Conservation (phyloP, 768 basidiomycete species). For the Myochromella boudieri region DNA sequence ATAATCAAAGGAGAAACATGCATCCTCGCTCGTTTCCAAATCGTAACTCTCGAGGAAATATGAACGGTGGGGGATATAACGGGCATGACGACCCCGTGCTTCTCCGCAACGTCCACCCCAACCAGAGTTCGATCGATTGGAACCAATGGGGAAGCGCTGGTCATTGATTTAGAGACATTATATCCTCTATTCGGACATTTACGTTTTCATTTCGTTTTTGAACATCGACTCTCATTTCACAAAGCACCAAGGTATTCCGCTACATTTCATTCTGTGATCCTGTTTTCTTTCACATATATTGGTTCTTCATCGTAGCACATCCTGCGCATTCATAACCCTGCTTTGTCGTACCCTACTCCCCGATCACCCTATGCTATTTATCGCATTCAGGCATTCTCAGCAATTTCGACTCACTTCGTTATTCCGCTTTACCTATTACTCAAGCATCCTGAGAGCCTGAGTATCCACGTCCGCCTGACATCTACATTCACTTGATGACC, state of each 20-base stretch:
- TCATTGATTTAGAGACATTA: slow-evolving; percentile 19
- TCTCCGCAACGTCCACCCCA: slow-evolving; percentile 17
- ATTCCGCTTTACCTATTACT: background rate
- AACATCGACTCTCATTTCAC: slow-evolving; percentile 12
- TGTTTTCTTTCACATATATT: slow-evolving; percentile 10
- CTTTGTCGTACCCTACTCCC: slow-evolving; percentile 11
- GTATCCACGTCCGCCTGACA: slow-evolving; percentile 21
- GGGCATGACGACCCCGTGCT: slow-evolving; percentile 17
- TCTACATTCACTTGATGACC: slow-evolving; percentile 10
- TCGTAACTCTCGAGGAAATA: slow-evolving; percentile 26
- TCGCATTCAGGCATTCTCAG: background rate
- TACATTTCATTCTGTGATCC: slow-evolving; percentile 16
- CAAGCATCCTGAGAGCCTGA: background rate
- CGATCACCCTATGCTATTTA: slow-evolving; percentile 12
- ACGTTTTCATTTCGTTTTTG: slow-evolving; percentile 9
- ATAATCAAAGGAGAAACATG: slow-evolving; percentile 21
- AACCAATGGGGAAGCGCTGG: slow-evolving; percentile 28
- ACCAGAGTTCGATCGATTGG: slow-evolving; percentile 27
- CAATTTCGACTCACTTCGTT: background rate
- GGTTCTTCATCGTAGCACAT: slow-evolving; percentile 8
- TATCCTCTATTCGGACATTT: slow-evolving; percentile 9
- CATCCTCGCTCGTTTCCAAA: slow-evolving; percentile 21
- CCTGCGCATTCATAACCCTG: slow-evolving; percentile 3
- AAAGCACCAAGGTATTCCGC: slow-evolving; percentile 7
- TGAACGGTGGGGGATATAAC: slow-evolving; percentile 21